A percentile compares a stretch with the other conserved stretches of the same genome.
phyloP scores from a whole-genome alignment of 2,329 filamentous ascomycete species.

The Alternaria burnsii region DNA sequence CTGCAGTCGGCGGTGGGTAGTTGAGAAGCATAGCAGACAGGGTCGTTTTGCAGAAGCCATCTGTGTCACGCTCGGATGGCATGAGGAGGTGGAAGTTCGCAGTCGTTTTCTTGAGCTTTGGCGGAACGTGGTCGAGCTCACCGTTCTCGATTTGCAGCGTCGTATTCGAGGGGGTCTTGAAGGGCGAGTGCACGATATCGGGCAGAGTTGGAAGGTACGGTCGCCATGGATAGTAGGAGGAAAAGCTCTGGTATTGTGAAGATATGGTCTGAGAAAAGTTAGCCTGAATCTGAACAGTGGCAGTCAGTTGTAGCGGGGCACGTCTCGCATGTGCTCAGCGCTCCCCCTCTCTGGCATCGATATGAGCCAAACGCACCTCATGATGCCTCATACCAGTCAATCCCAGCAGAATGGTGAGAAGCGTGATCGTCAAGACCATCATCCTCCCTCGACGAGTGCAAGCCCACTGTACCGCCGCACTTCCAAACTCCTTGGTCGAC shows the following conservation, averaged over 20 bases:
- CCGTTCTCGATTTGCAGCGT: constrained; percentile 48
- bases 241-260: constrained; percentile 36
- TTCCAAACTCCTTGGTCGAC: constrained; percentile 32
- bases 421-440: constrained; percentile 29
- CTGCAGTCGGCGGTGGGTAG: constrained; percentile 65
- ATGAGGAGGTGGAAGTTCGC: constrained; percentile 65
- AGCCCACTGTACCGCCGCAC: constrained; percentile 42
- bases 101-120: constrained; percentile 43
- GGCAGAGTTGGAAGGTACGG: constrained; percentile 35
- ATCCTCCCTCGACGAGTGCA: constrained; percentile 42
- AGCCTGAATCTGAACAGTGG: constrained; percentile 6
- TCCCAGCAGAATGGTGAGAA: constrained; percentile 32
- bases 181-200: constrained; percentile 34
- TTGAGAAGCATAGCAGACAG: constrained; percentile 66
- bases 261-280: constrained; percentile 32
- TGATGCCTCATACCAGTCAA: constrained; percentile 28
- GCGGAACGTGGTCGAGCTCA: constrained; percentile 36
- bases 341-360: not conserved
- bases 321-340: not conserved
- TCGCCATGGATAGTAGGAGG: constrained; percentile 42
- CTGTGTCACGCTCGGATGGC: constrained; percentile 57
- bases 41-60: constrained; percentile 65
- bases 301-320: not conserved
- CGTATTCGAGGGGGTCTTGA: constrained; percentile 44
- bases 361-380: constrained; percentile 25